These are phyloP conservation scores for Cynara cardunculus DNA, from an alignment of 129 eudicot species.

Conservation along the genomic window DNA sequence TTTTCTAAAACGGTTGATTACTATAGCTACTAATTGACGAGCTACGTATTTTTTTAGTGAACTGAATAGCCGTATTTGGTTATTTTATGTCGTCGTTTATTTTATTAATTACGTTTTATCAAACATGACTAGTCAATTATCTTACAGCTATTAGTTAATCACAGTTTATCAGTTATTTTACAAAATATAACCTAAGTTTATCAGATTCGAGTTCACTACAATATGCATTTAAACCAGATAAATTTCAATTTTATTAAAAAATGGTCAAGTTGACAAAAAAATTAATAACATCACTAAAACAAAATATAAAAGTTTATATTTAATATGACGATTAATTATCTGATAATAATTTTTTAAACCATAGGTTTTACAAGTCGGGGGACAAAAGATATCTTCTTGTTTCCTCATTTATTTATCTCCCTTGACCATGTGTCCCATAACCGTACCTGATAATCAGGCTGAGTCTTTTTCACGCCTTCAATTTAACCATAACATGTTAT, in stretches of 20 bases:
- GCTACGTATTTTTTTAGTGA: no score
- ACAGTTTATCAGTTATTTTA: neutral
- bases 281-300: neutral
- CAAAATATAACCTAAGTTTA: no score
- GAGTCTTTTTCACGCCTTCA: conserved; percentile 20
- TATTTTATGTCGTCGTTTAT: no score
- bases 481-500: conserved; percentile 12
- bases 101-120: no score
- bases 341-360: neutral
- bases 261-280: neutral
- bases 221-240: no score
- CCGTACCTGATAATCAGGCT: conserved; percentile 17
- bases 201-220: no score
- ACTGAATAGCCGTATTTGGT: no score
- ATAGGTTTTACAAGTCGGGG: neutral
- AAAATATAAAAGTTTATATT: neutral
- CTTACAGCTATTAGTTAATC: no score
- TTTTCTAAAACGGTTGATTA: no score
- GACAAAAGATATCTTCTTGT: conserved; percentile 20
- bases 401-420: neutral
- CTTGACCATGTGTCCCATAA: conserved; percentile 19
- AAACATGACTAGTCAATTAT: no score
- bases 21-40: no score
- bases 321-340: neutral
- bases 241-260: no score